Evolutionary conservation across 345 rosid species (phyloP), one percentile per base, ranked within the genome.

Genomic region (Eucalyptus cladocalyx): DNA sequence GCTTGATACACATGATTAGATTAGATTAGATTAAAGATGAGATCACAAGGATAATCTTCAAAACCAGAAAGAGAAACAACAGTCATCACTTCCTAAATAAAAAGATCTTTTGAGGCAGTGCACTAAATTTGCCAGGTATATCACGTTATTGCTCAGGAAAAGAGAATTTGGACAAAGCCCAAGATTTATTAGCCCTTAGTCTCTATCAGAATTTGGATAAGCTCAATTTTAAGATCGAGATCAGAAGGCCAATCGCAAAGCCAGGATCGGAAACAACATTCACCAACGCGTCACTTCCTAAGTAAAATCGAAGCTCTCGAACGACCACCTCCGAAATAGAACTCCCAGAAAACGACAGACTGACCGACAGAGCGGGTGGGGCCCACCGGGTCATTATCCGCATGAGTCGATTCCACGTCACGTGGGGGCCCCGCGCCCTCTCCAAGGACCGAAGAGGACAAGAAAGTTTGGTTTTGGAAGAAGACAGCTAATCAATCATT

Each of bases 71-170:
- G 6, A n/a, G 11, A n/a, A n/a, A n/a, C 11, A n/a, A 62, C 5
- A 6, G 1, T 60, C 17, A 6, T 60, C 32, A 34, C 6, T 34
- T 69, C 8, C 7, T 3, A 18, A 69, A 6, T 69, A 34, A 18
- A 69, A 65, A 56, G 3, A 56, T 24, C 2, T 23, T 56, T 56
- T 56, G 58, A 21, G 26, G 2, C 9, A 2, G 11, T 13, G 5
- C 4, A 26, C 0, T 56, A 24, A 56, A 56, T 3, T 56, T 56
- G 13, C 0, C 11, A 9, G 3, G 1, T 19, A 53, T 23, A 53
- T 60, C 16, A 28, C 3, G 4, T 15, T 65, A 65, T 65, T 65
- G 5, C 37, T 13, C 8, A 30, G n/a, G 2, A 65, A 14, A 65
- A n/a, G 34, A 65, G 21, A 65, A 65, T n/a, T 65, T n/a, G 40